phyloP scores from a whole-genome alignment of 192 early-diverging fungal genomes.

The Diversispora epigaea region DNA sequence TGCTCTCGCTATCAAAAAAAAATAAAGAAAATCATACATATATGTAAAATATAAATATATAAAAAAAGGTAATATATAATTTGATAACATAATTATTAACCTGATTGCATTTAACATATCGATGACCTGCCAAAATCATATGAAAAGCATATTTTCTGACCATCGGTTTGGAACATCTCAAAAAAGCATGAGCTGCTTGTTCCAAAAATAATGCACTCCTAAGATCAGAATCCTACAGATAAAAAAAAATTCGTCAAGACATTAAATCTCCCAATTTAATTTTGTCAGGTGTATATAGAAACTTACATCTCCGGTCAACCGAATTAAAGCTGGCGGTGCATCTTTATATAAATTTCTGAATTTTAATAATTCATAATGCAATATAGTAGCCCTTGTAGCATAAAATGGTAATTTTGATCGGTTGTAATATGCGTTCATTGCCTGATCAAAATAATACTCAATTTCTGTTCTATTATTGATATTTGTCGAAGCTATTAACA shows the following conservation, averaged over 20 bases:
- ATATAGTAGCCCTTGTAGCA: slow-evolving; percentile 69
- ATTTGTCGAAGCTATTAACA: slow-evolving; percentile 63
- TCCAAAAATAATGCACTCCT: slow-evolving; percentile 81
- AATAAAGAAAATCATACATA: background rate
- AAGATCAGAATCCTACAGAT: slow-evolving; percentile 66
- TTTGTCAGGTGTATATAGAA: background rate
- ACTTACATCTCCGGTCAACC: slow-evolving; percentile 72
- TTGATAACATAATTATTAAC: slow-evolving; percentile 38
- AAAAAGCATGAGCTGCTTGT: slow-evolving; percentile 83
- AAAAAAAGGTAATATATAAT: background rate
- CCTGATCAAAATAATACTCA: slow-evolving; percentile 68
- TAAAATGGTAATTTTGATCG: slow-evolving; percentile 58
- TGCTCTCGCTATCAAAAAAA: slow-evolving; percentile 57
- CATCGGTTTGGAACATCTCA: slow-evolving; percentile 64
- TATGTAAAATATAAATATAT: background rate
- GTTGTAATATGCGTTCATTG: slow-evolving; percentile 71
- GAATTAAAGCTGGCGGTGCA: slow-evolving; percentile 64
- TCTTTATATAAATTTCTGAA: slow-evolving; percentile 66
- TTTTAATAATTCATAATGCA: slow-evolving; percentile 83
- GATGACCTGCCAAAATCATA: slow-evolving; percentile 80
- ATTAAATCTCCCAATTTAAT: background rate
- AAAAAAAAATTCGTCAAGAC: background rate
- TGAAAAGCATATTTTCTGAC: slow-evolving; percentile 89
- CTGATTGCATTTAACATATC: slow-evolving; percentile 76
- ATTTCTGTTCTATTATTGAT: slow-evolving; percentile 47